Percentiles rank a stretch among this genome's conserved stretches.
Conservation (phyloP, 2,329 filamentous ascomycete genomes). For the Trichoderma citrinoviride region DNA sequence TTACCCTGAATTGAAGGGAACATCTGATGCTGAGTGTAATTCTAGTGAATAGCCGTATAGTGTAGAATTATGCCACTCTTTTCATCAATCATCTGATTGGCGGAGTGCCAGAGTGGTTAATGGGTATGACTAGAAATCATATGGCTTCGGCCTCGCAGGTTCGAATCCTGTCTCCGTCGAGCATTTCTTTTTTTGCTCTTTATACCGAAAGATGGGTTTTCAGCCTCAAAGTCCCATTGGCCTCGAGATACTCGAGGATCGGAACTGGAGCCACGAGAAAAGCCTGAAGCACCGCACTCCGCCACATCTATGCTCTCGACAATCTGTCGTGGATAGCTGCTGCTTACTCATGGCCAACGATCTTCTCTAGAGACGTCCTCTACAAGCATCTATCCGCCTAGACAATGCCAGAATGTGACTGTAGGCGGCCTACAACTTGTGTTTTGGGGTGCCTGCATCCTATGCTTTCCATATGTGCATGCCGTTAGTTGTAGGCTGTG, state of each 20-base stretch:
- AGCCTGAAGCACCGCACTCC: no score
- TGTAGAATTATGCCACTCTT: not conserved
- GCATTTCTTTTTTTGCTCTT: slow-evolving; percentile 8
- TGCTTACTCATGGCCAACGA: no score
- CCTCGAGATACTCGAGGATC: no score
- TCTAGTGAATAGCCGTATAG: not conserved
- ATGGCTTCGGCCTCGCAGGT: slow-evolving; percentile 20
- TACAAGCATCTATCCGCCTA: not conserved
- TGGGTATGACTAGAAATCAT: slow-evolving; percentile 21
- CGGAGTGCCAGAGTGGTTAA: slow-evolving; percentile 20
- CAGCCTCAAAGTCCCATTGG: not conserved
- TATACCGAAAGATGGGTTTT: not conserved
- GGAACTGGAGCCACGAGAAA: no score
- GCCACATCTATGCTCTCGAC: no score
- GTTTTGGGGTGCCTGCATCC: not conserved
- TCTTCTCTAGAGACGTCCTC: no score
- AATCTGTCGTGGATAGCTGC: no score
- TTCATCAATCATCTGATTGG: slow-evolving; percentile 4
- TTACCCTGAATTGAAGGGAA: not conserved
- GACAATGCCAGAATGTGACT: no score
- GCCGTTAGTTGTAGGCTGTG: slow-evolving; percentile 29
- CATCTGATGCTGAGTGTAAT: not conserved
- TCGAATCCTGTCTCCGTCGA: slow-evolving; percentile 22
- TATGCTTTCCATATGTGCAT: not conserved
- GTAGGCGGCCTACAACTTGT: no score